These are phyloP conservation scores for Akanthomyces muscarius DNA, from an alignment of 2,329 filamentous ascomycete species.

Conservation along the genomic window DNA sequence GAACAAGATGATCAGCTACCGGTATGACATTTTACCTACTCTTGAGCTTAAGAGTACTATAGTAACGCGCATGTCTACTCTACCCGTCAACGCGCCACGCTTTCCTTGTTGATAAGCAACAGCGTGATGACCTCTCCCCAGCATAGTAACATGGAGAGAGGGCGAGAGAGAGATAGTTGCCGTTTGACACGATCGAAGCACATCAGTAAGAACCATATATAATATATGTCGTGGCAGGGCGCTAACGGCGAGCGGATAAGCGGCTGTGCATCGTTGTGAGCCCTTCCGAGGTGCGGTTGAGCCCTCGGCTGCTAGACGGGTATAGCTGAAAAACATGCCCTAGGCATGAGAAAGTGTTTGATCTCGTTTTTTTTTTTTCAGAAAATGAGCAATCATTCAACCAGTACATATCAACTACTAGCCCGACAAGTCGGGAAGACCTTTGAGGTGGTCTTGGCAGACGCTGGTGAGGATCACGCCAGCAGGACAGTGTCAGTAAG, in stretches of 20 bases:
- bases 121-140: background rate
- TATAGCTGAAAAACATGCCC: background rate
- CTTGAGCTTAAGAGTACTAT: too few relatives aligned
- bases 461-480: background rate
- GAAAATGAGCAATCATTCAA: background rate
- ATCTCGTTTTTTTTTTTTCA: background rate
- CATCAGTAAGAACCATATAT: background rate
- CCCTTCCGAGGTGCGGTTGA: background rate
- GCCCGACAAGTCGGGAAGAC: background rate
- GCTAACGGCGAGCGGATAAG: background rate
- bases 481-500: background rate
- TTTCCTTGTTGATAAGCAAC: too few relatives aligned
- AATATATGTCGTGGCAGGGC: background rate
- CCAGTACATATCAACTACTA: background rate
- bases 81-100: too few relatives aligned
- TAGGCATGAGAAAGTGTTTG: background rate
- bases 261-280: background rate
- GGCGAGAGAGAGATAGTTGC: background rate
- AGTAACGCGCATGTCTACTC: too few relatives aligned
- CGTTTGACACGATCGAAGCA: background rate
- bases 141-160: background rate
- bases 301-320: background rate
- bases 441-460: background rate
- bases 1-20: too few relatives aligned
- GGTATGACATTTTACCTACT: too few relatives aligned